Conservation (phyloP, 139 green algal species). For the Tetratostichococcus sp. region DNA sequence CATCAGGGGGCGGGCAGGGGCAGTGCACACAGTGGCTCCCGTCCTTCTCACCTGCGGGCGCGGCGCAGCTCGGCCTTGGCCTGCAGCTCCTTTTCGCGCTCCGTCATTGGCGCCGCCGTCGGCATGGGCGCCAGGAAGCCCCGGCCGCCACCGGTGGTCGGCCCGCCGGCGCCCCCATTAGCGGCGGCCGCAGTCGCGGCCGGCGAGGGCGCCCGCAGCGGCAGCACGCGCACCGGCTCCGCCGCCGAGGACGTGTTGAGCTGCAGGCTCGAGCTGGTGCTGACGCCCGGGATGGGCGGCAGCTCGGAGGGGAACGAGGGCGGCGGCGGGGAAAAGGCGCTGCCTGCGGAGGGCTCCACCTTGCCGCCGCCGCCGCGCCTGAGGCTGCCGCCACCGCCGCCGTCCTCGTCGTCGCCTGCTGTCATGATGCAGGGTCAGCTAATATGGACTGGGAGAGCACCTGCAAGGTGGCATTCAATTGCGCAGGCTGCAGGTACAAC, state of each 20-base stretch:
- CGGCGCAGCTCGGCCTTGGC: conserved; percentile 38
- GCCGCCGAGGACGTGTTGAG: conserved; percentile 20
- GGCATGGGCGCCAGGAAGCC: not conserved
- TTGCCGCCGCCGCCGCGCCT: not conserved
- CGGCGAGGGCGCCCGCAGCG: conserved; percentile 1
- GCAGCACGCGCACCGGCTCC: not conserved
- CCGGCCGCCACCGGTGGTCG: not conserved
- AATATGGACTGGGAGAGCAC: no score
- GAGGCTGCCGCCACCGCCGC: not conserved
- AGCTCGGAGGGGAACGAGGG: not conserved
- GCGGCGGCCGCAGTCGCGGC: no score
- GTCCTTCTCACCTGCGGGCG: conserved; percentile 32
- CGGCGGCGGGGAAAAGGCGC: not conserved
- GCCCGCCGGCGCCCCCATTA: not conserved
- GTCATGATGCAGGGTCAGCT: no score
- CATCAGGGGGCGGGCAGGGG: no score
- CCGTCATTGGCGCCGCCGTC: not conserved
- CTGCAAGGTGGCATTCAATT: no score
- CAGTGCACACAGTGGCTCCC: not conserved
- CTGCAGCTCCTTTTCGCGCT: not conserved
- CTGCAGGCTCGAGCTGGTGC: conserved; percentile 19
- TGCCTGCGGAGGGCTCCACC: not conserved
- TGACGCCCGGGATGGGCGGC: not conserved
- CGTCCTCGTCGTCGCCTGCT: not conserved
- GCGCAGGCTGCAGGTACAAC: no score